These are phyloP conservation scores for Talaromyces amestolkiae DNA, from an alignment of 2,329 filamentous ascomycete genomes.

Conservation along the genomic window DNA sequence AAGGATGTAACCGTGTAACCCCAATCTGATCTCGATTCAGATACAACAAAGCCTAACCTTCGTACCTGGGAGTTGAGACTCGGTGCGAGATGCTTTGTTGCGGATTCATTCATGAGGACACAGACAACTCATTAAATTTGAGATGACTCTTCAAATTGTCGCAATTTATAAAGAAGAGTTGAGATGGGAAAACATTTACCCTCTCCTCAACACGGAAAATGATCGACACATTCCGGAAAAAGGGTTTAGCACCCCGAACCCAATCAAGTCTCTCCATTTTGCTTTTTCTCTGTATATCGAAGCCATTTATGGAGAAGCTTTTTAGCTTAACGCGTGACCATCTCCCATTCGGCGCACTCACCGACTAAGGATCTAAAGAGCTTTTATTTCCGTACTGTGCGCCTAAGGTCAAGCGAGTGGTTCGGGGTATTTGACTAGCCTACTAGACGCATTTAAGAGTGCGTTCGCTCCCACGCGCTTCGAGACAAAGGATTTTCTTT, in stretches of 20 bases:
- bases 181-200: not conserved
- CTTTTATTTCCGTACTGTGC: not conserved
- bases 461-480: not conserved
- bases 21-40: not conserved
- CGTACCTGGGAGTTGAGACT: not conserved
- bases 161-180: not conserved
- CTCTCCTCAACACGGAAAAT: not conserved
- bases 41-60: not conserved
- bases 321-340: not conserved
- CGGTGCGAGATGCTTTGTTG: not conserved
- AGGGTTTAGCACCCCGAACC: not conserved
- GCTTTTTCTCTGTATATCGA: not conserved
- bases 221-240: slow-evolving; percentile 1
- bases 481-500: not conserved
- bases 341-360: not conserved
- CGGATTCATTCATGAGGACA: not conserved
- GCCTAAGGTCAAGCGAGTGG: not conserved
- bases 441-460: not conserved
- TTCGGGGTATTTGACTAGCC: not conserved
- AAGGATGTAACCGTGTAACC: not conserved
- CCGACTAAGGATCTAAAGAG: not conserved
- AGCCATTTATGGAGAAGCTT: not conserved
- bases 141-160: not conserved
- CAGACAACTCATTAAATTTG: not conserved
- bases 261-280: not conserved